These are phyloP conservation scores for Gastroboletus turbinatus DNA, from an alignment of 1,284 basidiomycete genomes.

Conservation along the genomic window DNA sequence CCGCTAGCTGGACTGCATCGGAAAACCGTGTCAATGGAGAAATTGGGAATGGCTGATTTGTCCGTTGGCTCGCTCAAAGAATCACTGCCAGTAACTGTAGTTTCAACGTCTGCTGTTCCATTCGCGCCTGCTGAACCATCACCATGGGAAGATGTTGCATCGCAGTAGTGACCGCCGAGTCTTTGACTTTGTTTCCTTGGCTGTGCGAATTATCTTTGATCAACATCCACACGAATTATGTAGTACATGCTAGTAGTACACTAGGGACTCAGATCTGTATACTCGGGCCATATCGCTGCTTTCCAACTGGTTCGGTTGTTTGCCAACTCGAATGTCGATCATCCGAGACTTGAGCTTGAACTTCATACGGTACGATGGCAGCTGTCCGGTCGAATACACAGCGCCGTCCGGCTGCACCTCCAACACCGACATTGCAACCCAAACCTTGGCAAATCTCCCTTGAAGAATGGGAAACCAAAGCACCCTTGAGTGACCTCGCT, in stretches of 20 bases:
- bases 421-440: slow-evolving; percentile 32
- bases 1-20: slow-evolving; percentile 15
- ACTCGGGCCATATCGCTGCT: neutral
- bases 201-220: slow-evolving; percentile 6
- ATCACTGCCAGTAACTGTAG: slow-evolving; percentile 7
- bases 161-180: slow-evolving; percentile 1
- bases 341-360: neutral
- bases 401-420: slow-evolving; percentile 29
- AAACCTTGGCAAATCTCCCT: slow-evolving; percentile 55
- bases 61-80: slow-evolving; percentile 4
- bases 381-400: slow-evolving; percentile 18
- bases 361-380: slow-evolving; percentile 19
- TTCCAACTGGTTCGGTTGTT: neutral
- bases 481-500: slow-evolving; percentile 73
- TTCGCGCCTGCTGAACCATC: slow-evolving; percentile 28
- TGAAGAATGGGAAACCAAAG: slow-evolving; percentile 87
- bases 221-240: neutral
- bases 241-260: slow-evolving; percentile 9
- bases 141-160: slow-evolving; percentile 28
- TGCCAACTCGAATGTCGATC: neutral
- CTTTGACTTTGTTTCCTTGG: neutral
- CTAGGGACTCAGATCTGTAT: slow-evolving; percentile 1
- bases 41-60: neutral
- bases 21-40: slow-evolving; percentile 17
- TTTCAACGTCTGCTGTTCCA: slow-evolving; percentile 9